These are phyloP conservation scores for Tetracladium setigerum DNA, from an alignment of 495 filamentous ascomycete genomes.

Conservation along the genomic window DNA sequence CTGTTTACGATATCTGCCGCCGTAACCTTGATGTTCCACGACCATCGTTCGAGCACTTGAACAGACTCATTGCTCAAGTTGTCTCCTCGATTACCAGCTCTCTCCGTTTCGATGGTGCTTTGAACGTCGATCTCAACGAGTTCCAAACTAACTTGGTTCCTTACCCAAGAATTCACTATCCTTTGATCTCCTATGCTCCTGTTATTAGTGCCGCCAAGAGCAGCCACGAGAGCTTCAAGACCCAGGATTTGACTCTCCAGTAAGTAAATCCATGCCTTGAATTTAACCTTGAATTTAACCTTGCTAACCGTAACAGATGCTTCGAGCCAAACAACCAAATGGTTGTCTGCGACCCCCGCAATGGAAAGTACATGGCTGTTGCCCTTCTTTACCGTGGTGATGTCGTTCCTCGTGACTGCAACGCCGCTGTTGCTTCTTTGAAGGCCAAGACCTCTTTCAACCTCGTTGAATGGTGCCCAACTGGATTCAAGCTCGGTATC, in stretches of 20 bases:
- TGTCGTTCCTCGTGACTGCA: constrained; percentile 80
- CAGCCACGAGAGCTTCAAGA: constrained; percentile 87
- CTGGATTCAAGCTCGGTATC: constrained; percentile 91
- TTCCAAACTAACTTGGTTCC: constrained; percentile 95
- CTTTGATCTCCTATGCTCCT: constrained; percentile 81
- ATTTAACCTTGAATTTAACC: neutral
- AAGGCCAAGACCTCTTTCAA: constrained; percentile 88
- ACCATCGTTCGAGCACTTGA: constrained; percentile 79
- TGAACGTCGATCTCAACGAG: constrained; percentile 89
- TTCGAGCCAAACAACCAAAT: constrained; percentile 96
- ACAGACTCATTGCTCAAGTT: constrained; percentile 85
- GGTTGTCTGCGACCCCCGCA: constrained; percentile 87
- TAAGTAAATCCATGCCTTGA: constrained; percentile 28
- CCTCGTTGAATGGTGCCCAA: constrained; percentile 94
- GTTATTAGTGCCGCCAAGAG: constrained; percentile 77
- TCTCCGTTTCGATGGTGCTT: constrained; percentile 81
- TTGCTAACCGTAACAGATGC: constrained; percentile 32
- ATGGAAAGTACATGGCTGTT: constrained; percentile 93
- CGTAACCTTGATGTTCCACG: constrained; percentile 84
- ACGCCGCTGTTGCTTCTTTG: constrained; percentile 66
- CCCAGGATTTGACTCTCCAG: constrained; percentile 82
- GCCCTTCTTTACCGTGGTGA: constrained; percentile 87
- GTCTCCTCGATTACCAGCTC: constrained; percentile 89
- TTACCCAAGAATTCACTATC: constrained; percentile 88
- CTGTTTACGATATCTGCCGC: constrained; percentile 83